Conservation (phyloP, 352 stramenopile species). For the Pythium phragmitis region DNA sequence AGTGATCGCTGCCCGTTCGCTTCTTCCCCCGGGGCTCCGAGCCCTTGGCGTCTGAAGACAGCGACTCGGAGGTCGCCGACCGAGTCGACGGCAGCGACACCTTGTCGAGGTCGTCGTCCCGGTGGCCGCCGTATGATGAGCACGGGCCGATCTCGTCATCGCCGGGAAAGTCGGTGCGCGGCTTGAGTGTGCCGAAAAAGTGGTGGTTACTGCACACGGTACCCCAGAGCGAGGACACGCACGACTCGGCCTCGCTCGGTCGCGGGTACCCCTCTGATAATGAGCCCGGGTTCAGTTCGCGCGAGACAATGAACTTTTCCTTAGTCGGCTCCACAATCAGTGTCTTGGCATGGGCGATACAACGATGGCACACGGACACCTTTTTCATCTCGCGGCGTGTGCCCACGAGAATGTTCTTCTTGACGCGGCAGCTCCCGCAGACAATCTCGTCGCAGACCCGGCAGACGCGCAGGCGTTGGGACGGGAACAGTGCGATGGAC, state of each 20-base stretch:
- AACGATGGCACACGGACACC: slow-evolving; percentile 40
- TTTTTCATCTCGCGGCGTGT: slow-evolving; percentile 14
- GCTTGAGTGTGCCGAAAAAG: slow-evolving; percentile 17
- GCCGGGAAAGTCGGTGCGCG: not conserved
- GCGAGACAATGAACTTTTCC: slow-evolving; percentile 19
- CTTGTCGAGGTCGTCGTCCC: slow-evolving; percentile 1
- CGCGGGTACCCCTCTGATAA: not conserved
- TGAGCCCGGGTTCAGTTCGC: slow-evolving; percentile 4
- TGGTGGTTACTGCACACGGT: slow-evolving; percentile 13
- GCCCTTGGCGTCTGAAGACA: not conserved
- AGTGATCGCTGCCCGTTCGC: not conserved
- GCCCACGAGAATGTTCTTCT: slow-evolving; percentile 46
- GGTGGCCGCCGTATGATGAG: slow-evolving; percentile 4
- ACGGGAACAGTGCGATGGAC: slow-evolving; percentile 22
- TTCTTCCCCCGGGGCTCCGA: not conserved
- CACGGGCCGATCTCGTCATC: slow-evolving; percentile 2
- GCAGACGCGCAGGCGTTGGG: slow-evolving; percentile 27
- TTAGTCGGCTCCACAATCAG: slow-evolving; percentile 30
- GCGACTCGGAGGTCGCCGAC: slow-evolving; percentile 4
- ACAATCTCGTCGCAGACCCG: slow-evolving; percentile 42
- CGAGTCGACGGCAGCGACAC: slow-evolving; percentile 1
- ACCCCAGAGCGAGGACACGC: slow-evolving; percentile 4
- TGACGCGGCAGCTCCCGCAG: slow-evolving; percentile 46
- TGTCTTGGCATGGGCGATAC: slow-evolving; percentile 34
- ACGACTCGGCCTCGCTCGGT: slow-evolving; percentile 1